Conservation (phyloP, 768 basidiomycete species). For the Albatrellus ellisii region DNA sequence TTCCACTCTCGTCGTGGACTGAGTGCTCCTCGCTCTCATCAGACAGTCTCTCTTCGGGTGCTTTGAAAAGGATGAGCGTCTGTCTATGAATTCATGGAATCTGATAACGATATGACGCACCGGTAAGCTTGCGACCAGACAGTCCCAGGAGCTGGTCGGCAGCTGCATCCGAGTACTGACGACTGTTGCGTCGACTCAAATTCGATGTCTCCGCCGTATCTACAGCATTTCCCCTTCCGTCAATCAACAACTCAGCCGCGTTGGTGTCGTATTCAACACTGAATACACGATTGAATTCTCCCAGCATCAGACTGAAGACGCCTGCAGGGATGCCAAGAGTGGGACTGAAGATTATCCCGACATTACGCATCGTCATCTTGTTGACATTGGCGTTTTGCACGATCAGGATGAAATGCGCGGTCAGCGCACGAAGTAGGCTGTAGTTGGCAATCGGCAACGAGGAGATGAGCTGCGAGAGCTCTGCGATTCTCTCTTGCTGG, state of each 20-base stretch:
- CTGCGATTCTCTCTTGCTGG: slow-evolving; percentile 75
- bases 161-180: slow-evolving; percentile 71
- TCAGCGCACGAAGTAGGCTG: slow-evolving; percentile 84
- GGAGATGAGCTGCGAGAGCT: slow-evolving; percentile 78
- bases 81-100: neutral
- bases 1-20: slow-evolving; percentile 59
- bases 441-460: slow-evolving; percentile 88
- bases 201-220: slow-evolving; percentile 17
- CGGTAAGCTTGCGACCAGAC: slow-evolving; percentile 48
- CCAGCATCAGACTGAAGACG: slow-evolving; percentile 89
- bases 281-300: slow-evolving; percentile 88
- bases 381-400: slow-evolving; percentile 82
- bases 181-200: slow-evolving; percentile 61
- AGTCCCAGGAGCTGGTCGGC: slow-evolving; percentile 76
- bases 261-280: slow-evolving; percentile 45
- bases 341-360: slow-evolving; percentile 97
- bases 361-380: slow-evolving; percentile 99
- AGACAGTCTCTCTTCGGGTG: slow-evolving; percentile 36
- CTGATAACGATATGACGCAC: slow-evolving; percentile 28
- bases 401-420: slow-evolving; percentile 88
- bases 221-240: slow-evolving; percentile 7
- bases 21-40: slow-evolving; percentile 60
- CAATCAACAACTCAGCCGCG: slow-evolving; percentile 7
- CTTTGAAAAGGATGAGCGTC: neutral
- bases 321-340: slow-evolving; percentile 97